These are phyloP conservation scores for Colletotrichum sojae DNA, from an alignment of 2,329 filamentous ascomycete genomes.

Conservation along the genomic window DNA sequence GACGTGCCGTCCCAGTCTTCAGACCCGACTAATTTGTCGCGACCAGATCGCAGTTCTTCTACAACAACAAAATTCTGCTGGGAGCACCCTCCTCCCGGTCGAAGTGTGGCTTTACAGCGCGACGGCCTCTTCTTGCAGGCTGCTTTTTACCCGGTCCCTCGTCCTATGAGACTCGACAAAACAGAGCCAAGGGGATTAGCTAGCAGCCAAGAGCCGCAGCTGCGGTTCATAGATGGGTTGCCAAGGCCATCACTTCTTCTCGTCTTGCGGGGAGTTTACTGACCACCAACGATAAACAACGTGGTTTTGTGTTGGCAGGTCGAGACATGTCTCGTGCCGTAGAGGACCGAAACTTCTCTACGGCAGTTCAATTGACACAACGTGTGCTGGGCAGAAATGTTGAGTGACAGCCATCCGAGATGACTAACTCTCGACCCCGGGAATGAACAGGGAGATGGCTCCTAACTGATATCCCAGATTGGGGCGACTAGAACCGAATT, in stretches of 20 bases:
- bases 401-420: neutral
- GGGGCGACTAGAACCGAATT: neutral
- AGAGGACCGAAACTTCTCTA: conserved; percentile 5
- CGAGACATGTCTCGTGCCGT: conserved; percentile 21
- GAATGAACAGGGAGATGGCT: neutral
- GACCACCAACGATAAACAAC: conserved; percentile 5
- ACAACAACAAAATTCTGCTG: neutral
- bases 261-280: conserved; percentile 13
- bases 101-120: neutral
- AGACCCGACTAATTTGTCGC: neutral
- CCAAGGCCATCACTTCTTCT: conserved; percentile 3
- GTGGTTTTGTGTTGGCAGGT: neutral
- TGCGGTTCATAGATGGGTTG: neutral
- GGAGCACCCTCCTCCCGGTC: neutral
- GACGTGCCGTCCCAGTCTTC: neutral
- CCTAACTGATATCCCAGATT: neutral
- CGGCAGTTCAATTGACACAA: conserved; percentile 1
- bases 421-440: neutral
- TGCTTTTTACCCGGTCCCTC: neutral
- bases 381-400: neutral
- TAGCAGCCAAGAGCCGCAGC: conserved; percentile 8
- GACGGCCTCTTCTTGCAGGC: neutral
- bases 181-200: conserved; percentile 20
- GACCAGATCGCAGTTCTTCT: neutral
- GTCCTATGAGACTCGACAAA: conserved; percentile 27